Base-by-base conservation (phyloP, 208 protist genomes). In the Leptomonas seymouri region DNA sequence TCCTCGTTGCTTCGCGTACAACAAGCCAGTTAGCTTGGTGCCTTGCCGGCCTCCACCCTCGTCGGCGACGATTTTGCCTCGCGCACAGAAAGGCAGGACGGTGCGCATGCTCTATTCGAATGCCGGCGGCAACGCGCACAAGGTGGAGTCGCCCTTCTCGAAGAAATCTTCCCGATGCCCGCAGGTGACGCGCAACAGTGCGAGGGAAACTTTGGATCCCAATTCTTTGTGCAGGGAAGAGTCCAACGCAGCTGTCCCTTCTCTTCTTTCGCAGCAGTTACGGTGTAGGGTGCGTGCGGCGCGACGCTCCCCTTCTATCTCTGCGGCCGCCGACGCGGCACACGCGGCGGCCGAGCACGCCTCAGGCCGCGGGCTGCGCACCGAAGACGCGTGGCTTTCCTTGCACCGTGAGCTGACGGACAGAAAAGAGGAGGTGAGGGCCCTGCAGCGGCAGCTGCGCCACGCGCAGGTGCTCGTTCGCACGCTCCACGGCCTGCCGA, bases 381-480 rank as follows among this genome's bases (percentile, higher is more conserved):
- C 58, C 31, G 76, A 81, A 25, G 61, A 81, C 34, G 48, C 57
- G 18, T 81, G 76, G 74, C 55, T 78, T 1, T 42, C 65, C 5
- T 5, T 84, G 46, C 28, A 41, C 45, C 68, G 75, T 8, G 71
- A 87, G 31, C 58, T 87, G 42, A 15, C 36, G 2, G 75, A 82
- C 9, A 77, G 68, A 45, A 74, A 77, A 25, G 55, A 48, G 16
- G 62, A 82, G 74, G 70, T 84, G 28, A 67, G 45, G 21, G 51
- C 30, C 15, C 77, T 91, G 39, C 76, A 85, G 39, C 67, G 68
- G 42, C 74, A 74, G 51, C 67, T 91, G 65, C 85, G 61, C 23
- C 67, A 51, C 15, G 53, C 79, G 28, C 68, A 78, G 36, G 76
- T 72, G 48, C 49, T 74, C 9, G 28, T 76, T 12, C 64, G 64